These are phyloP conservation scores for Spiraea crenata DNA, from an alignment of 331 rosid species.

Conservation along the genomic window DNA sequence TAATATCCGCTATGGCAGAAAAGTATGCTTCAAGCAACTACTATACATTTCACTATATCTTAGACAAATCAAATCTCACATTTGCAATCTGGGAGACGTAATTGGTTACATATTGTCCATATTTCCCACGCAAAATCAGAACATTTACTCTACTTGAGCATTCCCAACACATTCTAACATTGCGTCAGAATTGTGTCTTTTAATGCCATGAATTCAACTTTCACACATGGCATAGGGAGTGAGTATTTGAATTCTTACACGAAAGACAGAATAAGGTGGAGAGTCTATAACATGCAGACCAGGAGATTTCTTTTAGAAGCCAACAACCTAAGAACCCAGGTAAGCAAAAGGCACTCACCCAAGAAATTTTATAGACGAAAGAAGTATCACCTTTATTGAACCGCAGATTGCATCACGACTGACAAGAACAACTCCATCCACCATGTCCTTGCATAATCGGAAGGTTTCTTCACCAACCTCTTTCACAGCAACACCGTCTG, in stretches of 20 bases:
- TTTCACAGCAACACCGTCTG: slow-evolving; percentile 99
- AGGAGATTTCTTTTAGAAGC: not conserved
- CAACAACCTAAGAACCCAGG: not conserved
- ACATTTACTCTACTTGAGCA: too few species aligned
- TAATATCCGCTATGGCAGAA: not conserved
- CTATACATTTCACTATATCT: not conserved
- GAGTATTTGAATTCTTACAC: slow-evolving; percentile 1
- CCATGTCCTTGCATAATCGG: slow-evolving; percentile 74
- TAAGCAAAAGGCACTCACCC: slow-evolving; percentile 2
- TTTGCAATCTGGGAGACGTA: too few species aligned
- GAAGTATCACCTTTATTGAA: slow-evolving; percentile 75
- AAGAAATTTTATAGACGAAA: slow-evolving; percentile 25
- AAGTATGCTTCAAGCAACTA: not conserved
- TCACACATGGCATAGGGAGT: too few species aligned
- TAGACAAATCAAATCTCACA: not conserved
- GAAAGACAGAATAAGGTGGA: not conserved
- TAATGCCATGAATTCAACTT: not conserved
- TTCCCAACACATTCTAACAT: not conserved
- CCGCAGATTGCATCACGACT: slow-evolving; percentile 92
- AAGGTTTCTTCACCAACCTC: slow-evolving; percentile 97
- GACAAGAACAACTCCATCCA: slow-evolving; percentile 94
- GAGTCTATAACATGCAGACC: not conserved
- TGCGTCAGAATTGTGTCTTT: not conserved
- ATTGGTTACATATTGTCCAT: too few species aligned
- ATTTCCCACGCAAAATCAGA: too few species aligned